Conservation (phyloP, 805 yeast genomes). For the Kodamaea kaohsiungensis region DNA sequence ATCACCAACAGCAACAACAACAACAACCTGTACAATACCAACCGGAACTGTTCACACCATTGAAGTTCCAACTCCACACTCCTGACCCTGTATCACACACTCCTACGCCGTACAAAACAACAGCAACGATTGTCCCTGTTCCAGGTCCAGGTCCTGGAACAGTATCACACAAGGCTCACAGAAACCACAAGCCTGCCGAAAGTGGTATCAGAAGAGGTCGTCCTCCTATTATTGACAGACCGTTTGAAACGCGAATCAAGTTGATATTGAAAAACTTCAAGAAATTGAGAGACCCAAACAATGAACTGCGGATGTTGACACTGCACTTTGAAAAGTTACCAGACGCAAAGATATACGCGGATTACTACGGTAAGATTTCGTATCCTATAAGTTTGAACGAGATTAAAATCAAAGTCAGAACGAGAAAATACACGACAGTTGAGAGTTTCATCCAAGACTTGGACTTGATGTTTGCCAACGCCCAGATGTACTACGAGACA, state of each 20-base stretch:
- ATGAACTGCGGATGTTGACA: slow-evolving; percentile 52
- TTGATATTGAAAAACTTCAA: slow-evolving; percentile 79
- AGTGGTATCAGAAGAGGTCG: slow-evolving; percentile 76
- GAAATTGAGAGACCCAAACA: slow-evolving; percentile 58
- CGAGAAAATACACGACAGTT: slow-evolving; percentile 76
- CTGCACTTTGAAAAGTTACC: slow-evolving; percentile 80
- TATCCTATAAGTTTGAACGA: slow-evolving; percentile 71
- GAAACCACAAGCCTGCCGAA: slow-evolving; percentile 18
- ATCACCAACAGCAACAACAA: slow-evolving; percentile 7
- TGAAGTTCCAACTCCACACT: slow-evolving; percentile 10
- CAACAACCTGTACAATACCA: not conserved
- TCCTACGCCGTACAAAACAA: not conserved
- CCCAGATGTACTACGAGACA: slow-evolving; percentile 56
- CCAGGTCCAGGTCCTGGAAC: not conserved
- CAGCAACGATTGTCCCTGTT: slow-evolving; percentile 7
- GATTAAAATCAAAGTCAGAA: slow-evolving; percentile 80
- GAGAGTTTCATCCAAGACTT: slow-evolving; percentile 79
- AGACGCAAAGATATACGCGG: slow-evolving; percentile 55
- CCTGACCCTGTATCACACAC: slow-evolving; percentile 5
- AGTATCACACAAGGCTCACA: slow-evolving; percentile 2
- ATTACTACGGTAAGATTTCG: slow-evolving; percentile 52
- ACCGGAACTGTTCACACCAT: slow-evolving; percentile 8
- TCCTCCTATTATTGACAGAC: slow-evolving; percentile 88
- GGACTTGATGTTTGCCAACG: slow-evolving; percentile 70
- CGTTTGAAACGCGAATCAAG: slow-evolving; percentile 90